These are phyloP conservation scores for Dendrobium nobile DNA, from an alignment of 106 monocot genomes.

Conservation along the genomic window DNA sequence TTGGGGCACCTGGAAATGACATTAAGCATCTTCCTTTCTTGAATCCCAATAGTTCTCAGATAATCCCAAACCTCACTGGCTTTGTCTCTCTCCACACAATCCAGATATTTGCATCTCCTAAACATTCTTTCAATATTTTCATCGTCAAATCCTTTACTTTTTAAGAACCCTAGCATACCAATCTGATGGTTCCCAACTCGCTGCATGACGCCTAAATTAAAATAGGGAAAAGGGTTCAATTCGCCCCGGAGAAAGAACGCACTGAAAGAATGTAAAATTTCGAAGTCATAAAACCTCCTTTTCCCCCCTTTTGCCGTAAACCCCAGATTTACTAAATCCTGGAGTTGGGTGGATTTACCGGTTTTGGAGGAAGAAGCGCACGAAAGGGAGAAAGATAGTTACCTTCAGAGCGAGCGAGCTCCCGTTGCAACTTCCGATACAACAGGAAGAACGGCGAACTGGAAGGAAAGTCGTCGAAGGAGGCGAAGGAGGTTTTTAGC, in stretches of 20 bases:
- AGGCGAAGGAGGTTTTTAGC: too few relatives aligned
- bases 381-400: too few relatives aligned
- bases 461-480: too few relatives aligned
- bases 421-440: too few relatives aligned
- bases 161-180: constrained; percentile 43
- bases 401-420: too few relatives aligned
- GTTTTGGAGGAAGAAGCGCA: too few relatives aligned
- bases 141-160: constrained; percentile 55
- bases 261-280: too few relatives aligned
- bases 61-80: constrained; percentile 63
- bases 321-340: too few relatives aligned
- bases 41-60: constrained; percentile 60
- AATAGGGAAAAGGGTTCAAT: neutral
- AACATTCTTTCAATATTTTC: constrained; percentile 34
- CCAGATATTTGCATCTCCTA: constrained; percentile 42
- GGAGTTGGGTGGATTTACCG: too few relatives aligned
- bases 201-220: constrained; percentile 24
- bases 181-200: constrained; percentile 9
- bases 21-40: constrained; percentile 65
- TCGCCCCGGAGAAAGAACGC: neutral
- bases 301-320: too few relatives aligned
- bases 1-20: constrained; percentile 78
- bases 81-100: constrained; percentile 18
- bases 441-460: too few relatives aligned
- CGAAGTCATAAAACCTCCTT: too few relatives aligned